phyloP scores from a whole-genome alignment of 495 filamentous ascomycete species.

The Neurospora sp. region DNA sequence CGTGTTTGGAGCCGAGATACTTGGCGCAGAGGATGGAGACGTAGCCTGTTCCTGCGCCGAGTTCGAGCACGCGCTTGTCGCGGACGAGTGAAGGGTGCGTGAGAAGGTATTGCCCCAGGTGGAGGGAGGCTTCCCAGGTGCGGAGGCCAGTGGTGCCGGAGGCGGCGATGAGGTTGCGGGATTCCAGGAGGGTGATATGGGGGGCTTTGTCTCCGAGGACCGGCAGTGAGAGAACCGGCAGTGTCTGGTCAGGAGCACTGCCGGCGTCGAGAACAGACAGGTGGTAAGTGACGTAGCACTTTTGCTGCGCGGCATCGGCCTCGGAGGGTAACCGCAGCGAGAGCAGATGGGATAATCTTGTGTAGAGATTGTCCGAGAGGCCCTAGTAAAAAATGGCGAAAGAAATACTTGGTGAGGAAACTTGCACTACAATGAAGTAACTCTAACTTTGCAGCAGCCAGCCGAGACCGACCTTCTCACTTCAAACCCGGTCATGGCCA shows the following conservation, averaged over 20 bases:
- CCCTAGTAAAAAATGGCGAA: conserved; percentile 38
- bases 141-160: conserved; percentile 75
- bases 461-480: no score
- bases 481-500: no score
- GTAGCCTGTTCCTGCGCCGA: conserved; percentile 84
- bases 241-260: neutral
- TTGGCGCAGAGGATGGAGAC: conserved; percentile 73
- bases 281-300: conserved; percentile 66
- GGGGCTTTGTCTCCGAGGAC: neutral
- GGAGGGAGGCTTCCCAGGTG: conserved; percentile 91
- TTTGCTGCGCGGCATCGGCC: conserved; percentile 55
- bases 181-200: conserved; percentile 55
- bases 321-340: conserved; percentile 49
- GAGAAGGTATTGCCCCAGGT: conserved; percentile 64
- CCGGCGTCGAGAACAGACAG: conserved; percentile 23
- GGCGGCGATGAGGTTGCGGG: conserved; percentile 60
- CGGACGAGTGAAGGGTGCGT: conserved; percentile 29
- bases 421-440: neutral
- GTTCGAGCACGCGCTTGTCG: conserved; percentile 62
- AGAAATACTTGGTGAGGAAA: conserved; percentile 10
- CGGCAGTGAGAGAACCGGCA: conserved; percentile 1
- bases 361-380: conserved; percentile 64
- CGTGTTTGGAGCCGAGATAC: conserved; percentile 50
- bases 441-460: neutral
- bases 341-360: conserved; percentile 48